Base-by-base conservation (phyloP, 371 early-diverging fungal species). In the Mucor racemosus region DNA sequence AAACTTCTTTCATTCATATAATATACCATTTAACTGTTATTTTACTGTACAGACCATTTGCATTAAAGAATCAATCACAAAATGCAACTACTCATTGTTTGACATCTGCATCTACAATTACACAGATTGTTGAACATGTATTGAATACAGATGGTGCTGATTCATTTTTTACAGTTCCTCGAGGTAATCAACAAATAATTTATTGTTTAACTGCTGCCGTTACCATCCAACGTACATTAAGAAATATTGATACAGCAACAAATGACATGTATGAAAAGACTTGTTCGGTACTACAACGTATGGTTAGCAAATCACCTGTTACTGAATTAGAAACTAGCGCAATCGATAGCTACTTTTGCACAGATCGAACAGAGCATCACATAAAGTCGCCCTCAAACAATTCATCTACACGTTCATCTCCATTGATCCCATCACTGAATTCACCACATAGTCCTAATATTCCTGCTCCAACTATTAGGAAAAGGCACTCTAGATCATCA, bases 201-300 rank as follows among this genome's bases (percentile, higher is more conserved):
- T 76, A 81, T 57, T 81, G 72, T 33, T 44, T 81, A 5, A 64
- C 81, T n/a, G 74, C 72, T 4, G 77, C 81, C 4, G 60, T 75
- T n/a, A 81, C 81, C 0, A 60, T 80, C 3, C 71, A 71, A 57
- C 56, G 68, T 21, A 10, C 64, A 9, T 54, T 31, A 5, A 55
- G 4, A 13, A 36, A 48, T 19, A 36, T 19, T 4, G 11, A n/a
- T 3, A 14, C 56, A 5, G 1, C 17, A 7, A 17, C 11, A n/a
- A 53, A 33, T 26, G 61, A 59, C 10, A 19, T 57, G 13, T 69
- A 64, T 40, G 62, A 65, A 36, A 64, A 58, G 39, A 65, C 62
- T 1, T 36, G 39, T 39, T 58, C 65, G 6, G 4, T 68, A 4
- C 33, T 72, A 17, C 48, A 67, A n/a, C 15, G 42, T 1, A 26